Evolutionary conservation across 116 monocot species (phyloP).

Genomic region (Zostera marina): DNA sequence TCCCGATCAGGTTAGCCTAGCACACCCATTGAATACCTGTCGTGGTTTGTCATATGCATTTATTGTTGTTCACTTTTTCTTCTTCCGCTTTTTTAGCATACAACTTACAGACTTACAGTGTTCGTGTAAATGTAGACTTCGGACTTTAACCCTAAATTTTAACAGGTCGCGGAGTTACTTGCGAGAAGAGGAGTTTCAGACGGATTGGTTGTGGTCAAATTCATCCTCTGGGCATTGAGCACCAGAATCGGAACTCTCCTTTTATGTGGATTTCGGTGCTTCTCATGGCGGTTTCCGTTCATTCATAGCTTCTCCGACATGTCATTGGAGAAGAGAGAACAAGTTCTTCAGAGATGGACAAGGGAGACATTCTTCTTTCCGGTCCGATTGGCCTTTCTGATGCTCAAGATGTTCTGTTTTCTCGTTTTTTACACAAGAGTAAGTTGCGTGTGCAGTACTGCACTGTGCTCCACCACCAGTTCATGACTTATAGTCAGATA

Average conservation of each 20-base stretch:
- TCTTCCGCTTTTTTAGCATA: background rate
- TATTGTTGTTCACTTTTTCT: background rate
- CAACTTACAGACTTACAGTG: no score
- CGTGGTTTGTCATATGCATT: no score
- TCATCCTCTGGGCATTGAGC: slow-evolving; percentile 42
- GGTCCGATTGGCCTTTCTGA: slow-evolving; percentile 45
- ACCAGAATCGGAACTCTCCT: slow-evolving; percentile 66
- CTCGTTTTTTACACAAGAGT: slow-evolving; percentile 70
- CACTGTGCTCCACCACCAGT: no score
- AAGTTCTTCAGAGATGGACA: slow-evolving; percentile 49
- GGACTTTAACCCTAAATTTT: no score
- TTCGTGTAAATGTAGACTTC: no score
- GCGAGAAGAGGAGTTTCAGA: slow-evolving; percentile 23
- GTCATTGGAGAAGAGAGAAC: slow-evolving; percentile 48
- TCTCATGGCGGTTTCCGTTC: slow-evolving; percentile 39
- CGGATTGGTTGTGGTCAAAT: slow-evolving; percentile 19
- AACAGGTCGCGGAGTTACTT: slow-evolving; percentile 51
- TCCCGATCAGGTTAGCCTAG: slow-evolving; percentile 66
- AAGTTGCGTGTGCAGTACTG: no score
- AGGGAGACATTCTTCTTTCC: slow-evolving; percentile 20
- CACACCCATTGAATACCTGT: no score
- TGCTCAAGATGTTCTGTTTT: slow-evolving; percentile 36
- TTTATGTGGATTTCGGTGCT: slow-evolving; percentile 41
- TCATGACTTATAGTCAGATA: no score
- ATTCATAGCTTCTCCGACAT: slow-evolving; percentile 52